Base-by-base conservation (phyloP, 805 yeast species). In the Tetrapisispora iriomotensis region DNA sequence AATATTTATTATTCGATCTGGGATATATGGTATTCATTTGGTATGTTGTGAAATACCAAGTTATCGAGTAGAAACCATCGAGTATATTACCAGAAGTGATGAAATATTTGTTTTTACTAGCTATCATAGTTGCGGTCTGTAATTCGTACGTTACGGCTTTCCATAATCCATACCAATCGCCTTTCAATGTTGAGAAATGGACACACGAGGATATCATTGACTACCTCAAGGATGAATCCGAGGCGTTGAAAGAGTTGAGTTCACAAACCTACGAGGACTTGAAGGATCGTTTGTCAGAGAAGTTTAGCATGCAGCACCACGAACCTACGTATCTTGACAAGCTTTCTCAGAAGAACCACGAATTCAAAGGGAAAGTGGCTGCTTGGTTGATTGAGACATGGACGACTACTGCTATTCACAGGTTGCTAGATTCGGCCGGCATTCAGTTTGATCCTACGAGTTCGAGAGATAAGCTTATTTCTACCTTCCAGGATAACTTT, bases 331-430 rank as follows among this genome's bases (percentile, higher is more conserved):
- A 20, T 22, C 4, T 19, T 22, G 28, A 32, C 10, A 23, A 9
- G 21, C 20, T 8, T n/a, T n/a, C 21, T 3, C 14, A 32, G 4
- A 24, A n/a, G 8, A 23, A 8, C 14, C 13, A 23, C 9, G 28
- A 22, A 15, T 28, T 18, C 18, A 22, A 23, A 5, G 26, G 22
- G 6, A 29, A 32, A 4, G 48, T 55, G 8, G 47, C 56, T 19
- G 65, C 64, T 20, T 74, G 78, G 78, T 43, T 72, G n/a, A 72
- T 74, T 43, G 62, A 61, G 18, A 64, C 74, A 13, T 79, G 85
- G 85, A 60, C 69, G 18, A 52, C 57, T 8, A 67, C 67, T 8
- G 74, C 72, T 36, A 56, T 80, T 42, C 60, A 62, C 44, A 48
- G 56, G 13, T 75, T 80, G 75, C 61, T 80, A 41, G 50, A 62